Evolutionary conservation across 2,329 filamentous ascomycete species (phyloP).

Genomic region (Ophiocordyceps camponoti-saundersi): DNA sequence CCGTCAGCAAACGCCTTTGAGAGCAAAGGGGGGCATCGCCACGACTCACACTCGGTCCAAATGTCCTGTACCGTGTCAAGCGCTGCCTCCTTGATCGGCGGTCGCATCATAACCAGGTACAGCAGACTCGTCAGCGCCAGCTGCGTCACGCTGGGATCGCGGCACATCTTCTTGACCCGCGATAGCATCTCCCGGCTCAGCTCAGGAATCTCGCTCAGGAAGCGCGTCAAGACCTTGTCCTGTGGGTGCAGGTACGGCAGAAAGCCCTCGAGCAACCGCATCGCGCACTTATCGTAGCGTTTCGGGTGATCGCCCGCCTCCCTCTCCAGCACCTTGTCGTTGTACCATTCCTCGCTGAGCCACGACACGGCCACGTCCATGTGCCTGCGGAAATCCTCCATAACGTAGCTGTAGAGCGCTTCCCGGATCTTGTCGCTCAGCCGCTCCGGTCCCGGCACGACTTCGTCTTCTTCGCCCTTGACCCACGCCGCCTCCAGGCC

Average conservation of each 20-base stretch:
- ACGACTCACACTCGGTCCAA: slow-evolving; percentile 44
- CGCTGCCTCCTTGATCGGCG: slow-evolving; percentile 44
- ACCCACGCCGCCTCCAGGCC: slow-evolving; percentile 45
- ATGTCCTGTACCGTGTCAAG: slow-evolving; percentile 50
- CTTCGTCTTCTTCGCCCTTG: slow-evolving; percentile 44
- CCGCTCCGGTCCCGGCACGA: slow-evolving; percentile 30
- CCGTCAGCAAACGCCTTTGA: slow-evolving; percentile 4
- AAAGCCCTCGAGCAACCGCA: slow-evolving; percentile 76
- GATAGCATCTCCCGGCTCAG: slow-evolving; percentile 56
- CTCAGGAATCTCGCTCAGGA: slow-evolving; percentile 79
- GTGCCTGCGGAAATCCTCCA: slow-evolving; percentile 80
- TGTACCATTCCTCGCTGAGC: slow-evolving; percentile 98
- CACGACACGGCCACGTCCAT: slow-evolving; percentile 85
- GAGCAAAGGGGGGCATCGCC: not conserved
- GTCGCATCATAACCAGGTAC: slow-evolving; percentile 51
- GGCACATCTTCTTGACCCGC: slow-evolving; percentile 51
- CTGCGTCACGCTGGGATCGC: slow-evolving; percentile 46
- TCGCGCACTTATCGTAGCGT: slow-evolving; percentile 65
- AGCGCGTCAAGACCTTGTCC: slow-evolving; percentile 79
- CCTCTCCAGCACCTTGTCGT: slow-evolving; percentile 43
- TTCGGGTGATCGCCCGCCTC: slow-evolving; percentile 29
- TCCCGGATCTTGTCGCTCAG: slow-evolving; percentile 62
- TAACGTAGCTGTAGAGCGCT: slow-evolving; percentile 64
- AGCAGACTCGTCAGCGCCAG: slow-evolving; percentile 47
- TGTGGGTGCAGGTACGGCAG: slow-evolving; percentile 79